A percentile compares a stretch with the other conserved stretches of the same genome.
These are phyloP conservation scores for Entophlyctis luteolus DNA, from an alignment of 192 early-diverging fungal species.

Conservation along the genomic window DNA sequence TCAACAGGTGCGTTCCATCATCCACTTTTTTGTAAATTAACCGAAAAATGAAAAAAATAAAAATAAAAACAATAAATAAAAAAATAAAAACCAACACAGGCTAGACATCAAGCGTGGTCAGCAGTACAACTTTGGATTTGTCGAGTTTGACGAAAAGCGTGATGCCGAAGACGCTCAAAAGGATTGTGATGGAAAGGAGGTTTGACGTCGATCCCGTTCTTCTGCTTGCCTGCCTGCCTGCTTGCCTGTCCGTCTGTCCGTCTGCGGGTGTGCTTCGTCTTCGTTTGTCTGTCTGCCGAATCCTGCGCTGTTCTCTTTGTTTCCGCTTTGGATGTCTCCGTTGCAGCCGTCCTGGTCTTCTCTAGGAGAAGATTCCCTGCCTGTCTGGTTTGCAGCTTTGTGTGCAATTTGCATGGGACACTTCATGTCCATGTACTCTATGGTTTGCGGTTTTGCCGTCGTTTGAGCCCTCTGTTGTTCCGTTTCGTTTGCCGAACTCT, in stretches of 20 bases:
- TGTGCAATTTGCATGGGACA: too few species aligned
- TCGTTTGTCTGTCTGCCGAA: neutral
- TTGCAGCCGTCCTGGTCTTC: too few species aligned
- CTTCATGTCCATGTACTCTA: neutral
- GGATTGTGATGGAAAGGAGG: conserved; percentile 25
- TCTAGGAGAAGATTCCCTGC: too few species aligned
- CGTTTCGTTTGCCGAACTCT: too few species aligned
- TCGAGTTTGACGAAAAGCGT: conserved; percentile 45
- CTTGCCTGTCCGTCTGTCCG: neutral
- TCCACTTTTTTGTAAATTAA: neutral
- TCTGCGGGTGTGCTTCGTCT: neutral
- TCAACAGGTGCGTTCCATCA: conserved; percentile 27
- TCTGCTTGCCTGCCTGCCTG: neutral
- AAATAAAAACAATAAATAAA: neutral
- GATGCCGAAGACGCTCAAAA: conserved; percentile 44
- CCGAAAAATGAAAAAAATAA: neutral
- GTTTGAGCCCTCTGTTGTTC: too few species aligned
- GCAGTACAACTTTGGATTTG: conserved; percentile 50
- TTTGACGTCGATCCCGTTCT: neutral
- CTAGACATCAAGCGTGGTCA: conserved; percentile 40
- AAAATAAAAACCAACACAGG: conserved; percentile 18
- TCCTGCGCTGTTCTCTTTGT: neutral
- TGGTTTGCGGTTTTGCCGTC: too few species aligned
- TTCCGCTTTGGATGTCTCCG: too few species aligned
- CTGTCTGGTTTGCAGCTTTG: too few species aligned